Evolutionary conservation across 305 asterid species (phyloP), one percentile per base, ranked within the genome.

Genomic region (Solanum hybrid): DNA sequence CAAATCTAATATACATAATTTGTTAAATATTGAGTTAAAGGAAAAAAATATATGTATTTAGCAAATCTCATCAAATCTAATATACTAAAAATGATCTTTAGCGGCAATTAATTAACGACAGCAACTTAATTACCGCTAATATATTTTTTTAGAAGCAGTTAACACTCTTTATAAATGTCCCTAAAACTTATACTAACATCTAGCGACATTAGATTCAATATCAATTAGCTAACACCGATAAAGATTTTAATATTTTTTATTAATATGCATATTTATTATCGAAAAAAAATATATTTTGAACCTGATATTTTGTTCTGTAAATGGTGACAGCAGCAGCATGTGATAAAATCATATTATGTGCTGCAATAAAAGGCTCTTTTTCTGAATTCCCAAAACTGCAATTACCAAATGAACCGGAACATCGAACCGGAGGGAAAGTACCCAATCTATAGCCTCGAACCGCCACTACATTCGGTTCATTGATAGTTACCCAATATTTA

Each of bases 381-480:
- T 91, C 92, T 4, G 96, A 93, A 92, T 93, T 90, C 6, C 97
- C 97, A 15, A 51, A 10, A 82, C 84, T 92, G 79, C 97, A 94
- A 91, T 93, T 94, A 56, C 95, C 93, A 90, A 89, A 94, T 35
- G 92, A 85, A 89, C 76, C 91, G 37, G 95, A 94, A 87, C 95
- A 94, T 22, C 93, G 95, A 42, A 91, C 88, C 17, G 97, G 96
- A 81, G 97, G 96, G 89, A 92, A 93, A 56, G 92, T 90, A 75
- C 97, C 96, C 0, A 93, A 93, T 89, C 96, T 91, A 87, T 95
- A 95, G 66, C 94, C 95, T 11, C 93, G 93, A 90, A 94, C 90
- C 34, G 95, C 96, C 85, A 89, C 88, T 15, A 94, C 92, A 89
- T 95, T 95, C 6, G 97, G 96, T 90, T 95, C 97, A 72, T 94